Evolutionary conservation across 116 monocot species (phyloP).

Genomic region (Dioscorea cayenensis): DNA sequence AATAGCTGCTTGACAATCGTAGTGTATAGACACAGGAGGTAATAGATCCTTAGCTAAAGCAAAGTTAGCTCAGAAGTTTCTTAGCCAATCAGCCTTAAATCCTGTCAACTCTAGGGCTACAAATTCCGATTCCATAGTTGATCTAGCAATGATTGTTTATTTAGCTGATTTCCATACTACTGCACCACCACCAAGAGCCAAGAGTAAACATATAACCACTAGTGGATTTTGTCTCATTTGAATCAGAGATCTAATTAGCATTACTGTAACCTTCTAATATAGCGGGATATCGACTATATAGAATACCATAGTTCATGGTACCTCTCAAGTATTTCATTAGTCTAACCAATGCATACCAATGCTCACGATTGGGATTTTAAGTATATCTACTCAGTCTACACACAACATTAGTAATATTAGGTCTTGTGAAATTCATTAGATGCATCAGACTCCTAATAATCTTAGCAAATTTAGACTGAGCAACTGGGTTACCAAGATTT

Average conservation of each 20-base stretch:
- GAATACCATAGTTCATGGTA: background rate
- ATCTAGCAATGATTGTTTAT: too few relatives aligned
- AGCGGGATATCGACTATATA: background rate
- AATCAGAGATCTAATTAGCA: background rate
- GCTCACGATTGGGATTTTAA: background rate
- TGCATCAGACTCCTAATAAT: slow-evolving; percentile 3
- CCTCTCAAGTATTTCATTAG: background rate
- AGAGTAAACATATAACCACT: too few relatives aligned
- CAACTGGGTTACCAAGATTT: background rate
- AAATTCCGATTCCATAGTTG: too few relatives aligned
- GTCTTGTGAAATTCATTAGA: background rate
- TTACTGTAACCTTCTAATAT: background rate
- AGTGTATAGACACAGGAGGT: background rate
- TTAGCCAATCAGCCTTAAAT: background rate
- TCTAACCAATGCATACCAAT: background rate
- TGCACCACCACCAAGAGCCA: too few relatives aligned
- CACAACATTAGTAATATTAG: slow-evolving; percentile 1
- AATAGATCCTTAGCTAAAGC: background rate
- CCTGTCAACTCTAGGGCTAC: too few relatives aligned
- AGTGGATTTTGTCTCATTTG: too few relatives aligned
- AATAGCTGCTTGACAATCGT: background rate
- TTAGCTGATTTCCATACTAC: too few relatives aligned
- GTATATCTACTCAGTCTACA: slow-evolving; percentile 4
- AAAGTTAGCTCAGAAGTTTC: background rate
- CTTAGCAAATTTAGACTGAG: slow-evolving; percentile 3